Evolutionary conservation across 208 protist genomes (phyloP).

Genomic region (Trypanosoma theileri): DNA sequence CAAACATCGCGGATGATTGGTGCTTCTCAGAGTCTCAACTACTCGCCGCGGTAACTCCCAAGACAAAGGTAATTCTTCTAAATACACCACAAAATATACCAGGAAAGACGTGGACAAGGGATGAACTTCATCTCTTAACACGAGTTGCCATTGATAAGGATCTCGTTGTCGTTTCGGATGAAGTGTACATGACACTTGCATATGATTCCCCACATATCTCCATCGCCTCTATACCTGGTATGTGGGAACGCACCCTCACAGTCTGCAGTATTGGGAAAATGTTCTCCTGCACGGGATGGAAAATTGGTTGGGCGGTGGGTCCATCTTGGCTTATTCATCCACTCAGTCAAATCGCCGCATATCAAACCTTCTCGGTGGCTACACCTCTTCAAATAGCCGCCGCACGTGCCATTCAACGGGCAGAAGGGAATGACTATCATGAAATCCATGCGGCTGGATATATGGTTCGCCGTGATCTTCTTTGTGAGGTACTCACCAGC

Average conservation of each 20-base stretch:
- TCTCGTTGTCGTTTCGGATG: conserved; percentile 70
- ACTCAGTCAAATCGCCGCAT: conserved; percentile 58
- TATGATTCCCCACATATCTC: conserved; percentile 66
- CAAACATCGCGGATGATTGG: conserved; percentile 46
- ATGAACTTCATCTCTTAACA: conserved; percentile 75
- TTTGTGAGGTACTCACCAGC: conserved; percentile 41
- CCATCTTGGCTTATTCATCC: conserved; percentile 36
- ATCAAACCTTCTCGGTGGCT: conserved; percentile 82
- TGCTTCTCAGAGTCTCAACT: conserved; percentile 61
- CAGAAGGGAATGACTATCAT: conserved; percentile 65
- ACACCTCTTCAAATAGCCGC: conserved; percentile 89
- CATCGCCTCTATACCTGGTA: conserved; percentile 76
- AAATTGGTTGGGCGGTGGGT: conserved; percentile 87
- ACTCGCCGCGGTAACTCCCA: conserved; percentile 48
- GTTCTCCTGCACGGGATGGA: conserved; percentile 93
- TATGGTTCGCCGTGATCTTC: conserved; percentile 35
- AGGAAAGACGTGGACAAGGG: conserved; percentile 60
- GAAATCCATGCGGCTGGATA: conserved; percentile 42
- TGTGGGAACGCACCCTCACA: conserved; percentile 90
- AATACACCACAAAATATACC: conserved; percentile 95
- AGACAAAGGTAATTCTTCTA: conserved; percentile 87
- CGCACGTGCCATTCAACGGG: conserved; percentile 61
- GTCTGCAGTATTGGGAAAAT: conserved; percentile 92
- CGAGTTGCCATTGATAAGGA: conserved; percentile 67
- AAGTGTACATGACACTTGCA: conserved; percentile 91